Base-by-base conservation (phyloP, 169 alveolate genomes). In the Plasmodium ovale region DNA sequence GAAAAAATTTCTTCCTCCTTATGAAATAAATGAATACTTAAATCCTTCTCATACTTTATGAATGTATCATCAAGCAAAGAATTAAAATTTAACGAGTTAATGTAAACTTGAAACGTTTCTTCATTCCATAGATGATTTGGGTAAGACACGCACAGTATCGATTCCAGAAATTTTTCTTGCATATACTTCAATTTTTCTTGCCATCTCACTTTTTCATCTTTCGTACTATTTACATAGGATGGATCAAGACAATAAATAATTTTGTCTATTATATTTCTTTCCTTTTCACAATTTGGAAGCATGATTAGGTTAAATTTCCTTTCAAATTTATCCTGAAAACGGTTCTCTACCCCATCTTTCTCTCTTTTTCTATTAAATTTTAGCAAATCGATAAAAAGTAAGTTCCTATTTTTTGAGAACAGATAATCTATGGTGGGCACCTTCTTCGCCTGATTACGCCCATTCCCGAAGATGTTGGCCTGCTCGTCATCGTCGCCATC, bases 221-320 rank as follows among this genome's bases (percentile, higher is more conserved):
- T 6, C 21, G 89, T 79, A 44, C 65, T 56, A 58, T 79, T 79
- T 16, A 79, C 70, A 65, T 79, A 79, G 6, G 84, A 79, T 64
- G 89, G 89, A 29, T 79, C 89, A 19, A 79, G 53, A 65, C 89
- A 79, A 27, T 79, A 79, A 64, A 79, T 65, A 31, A 79, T 65
- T 35, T 79, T 79, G 42, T 79, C 89, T 49, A 79, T 65, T 16
- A 65, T 19, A 65, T 79, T 65, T 64, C 70, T 49, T 70, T 79
- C 89, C 70, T 79, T 79, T 79, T 79, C 89, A 5, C 44, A 64
- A 39, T 44, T 47, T 16, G 70, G 69, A 53, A 25, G 58, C 73
- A 60, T 64, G 25, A 77, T 12, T 12, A 33, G 21, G 16, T 59
- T 51, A 25, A 60, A 67, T 27, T 60, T 64, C 9, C 42, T 23